phyloP scores from a whole-genome alignment of 2,329 filamentous ascomycete genomes.

The Penicillium capsulatum region DNA sequence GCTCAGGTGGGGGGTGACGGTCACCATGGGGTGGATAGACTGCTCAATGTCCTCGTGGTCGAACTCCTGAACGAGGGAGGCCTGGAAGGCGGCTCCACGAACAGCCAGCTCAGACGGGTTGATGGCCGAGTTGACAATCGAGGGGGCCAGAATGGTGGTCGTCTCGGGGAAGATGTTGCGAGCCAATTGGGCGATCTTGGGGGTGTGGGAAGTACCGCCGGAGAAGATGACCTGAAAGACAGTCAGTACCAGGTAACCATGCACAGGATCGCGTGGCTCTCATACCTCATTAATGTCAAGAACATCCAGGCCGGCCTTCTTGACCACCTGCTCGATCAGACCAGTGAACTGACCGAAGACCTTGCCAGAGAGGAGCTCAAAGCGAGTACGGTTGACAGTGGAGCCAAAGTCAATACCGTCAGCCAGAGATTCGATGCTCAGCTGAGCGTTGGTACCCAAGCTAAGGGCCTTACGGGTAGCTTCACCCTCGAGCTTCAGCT shows the following conservation, averaged over 20 bases:
- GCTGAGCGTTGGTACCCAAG: slow-evolving; percentile 79
- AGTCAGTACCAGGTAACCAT: slow-evolving; percentile 25
- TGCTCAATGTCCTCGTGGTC: slow-evolving; percentile 91
- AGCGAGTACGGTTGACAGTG: slow-evolving; percentile 88
- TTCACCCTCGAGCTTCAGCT: slow-evolving; percentile 88
- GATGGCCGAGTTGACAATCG: slow-evolving; percentile 71
- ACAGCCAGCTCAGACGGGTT: slow-evolving; percentile 90
- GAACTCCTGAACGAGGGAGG: slow-evolving; percentile 89
- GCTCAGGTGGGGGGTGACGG: slow-evolving; percentile 83
- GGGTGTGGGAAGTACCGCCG: slow-evolving; percentile 88
- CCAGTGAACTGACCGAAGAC: slow-evolving; percentile 84
- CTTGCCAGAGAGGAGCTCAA: slow-evolving; percentile 82
- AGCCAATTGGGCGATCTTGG: slow-evolving; percentile 82
- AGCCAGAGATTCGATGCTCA: slow-evolving; percentile 86
- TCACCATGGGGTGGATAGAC: slow-evolving; percentile 91
- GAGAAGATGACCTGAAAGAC: slow-evolving; percentile 66
- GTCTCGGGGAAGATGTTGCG: slow-evolving; percentile 73
- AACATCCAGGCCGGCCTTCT: slow-evolving; percentile 86
- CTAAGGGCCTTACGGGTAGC: slow-evolving; percentile 87
- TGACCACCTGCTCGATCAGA: slow-evolving; percentile 75
- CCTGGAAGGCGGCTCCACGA: slow-evolving; percentile 91
- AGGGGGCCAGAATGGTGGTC: slow-evolving; percentile 75
- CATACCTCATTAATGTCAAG: slow-evolving; percentile 76
- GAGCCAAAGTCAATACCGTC: slow-evolving; percentile 87
- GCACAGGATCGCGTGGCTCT: too few species aligned